A percentile compares a stretch with the other conserved stretches of the same genome.
Evolutionary conservation across 768 basidiomycete genomes (phyloP).

Genomic region (Boletus reticuloceps): DNA sequence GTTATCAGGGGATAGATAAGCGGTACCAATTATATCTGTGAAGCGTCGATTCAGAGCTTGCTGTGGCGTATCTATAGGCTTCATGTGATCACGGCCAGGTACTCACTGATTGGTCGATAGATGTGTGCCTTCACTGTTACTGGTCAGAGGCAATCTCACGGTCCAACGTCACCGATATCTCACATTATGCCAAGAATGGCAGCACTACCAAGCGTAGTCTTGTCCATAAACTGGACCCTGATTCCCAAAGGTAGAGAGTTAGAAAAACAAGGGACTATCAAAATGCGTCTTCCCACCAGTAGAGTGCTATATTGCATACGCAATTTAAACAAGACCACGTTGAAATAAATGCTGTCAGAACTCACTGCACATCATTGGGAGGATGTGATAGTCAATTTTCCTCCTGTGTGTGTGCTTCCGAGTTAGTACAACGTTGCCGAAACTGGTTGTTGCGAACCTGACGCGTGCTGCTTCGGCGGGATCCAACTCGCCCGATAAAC

Average conservation of each 20-base stretch:
- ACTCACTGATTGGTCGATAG: conserved; percentile 63
- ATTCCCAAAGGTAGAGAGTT: not conserved
- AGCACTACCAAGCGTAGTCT: conserved; percentile 64
- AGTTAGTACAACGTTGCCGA: not conserved
- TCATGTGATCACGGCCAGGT: not conserved
- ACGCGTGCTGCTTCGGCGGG: conserved; percentile 51
- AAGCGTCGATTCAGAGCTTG: not conserved
- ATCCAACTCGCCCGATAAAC: conserved; percentile 43
- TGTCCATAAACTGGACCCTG: conserved; percentile 81
- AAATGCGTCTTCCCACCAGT: conserved; percentile 38
- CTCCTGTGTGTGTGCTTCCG: conserved; percentile 27
- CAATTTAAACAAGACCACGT: not conserved
- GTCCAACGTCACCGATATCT: conserved; percentile 10
- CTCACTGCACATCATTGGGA: conserved; percentile 73
- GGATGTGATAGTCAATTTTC: conserved; percentile 66
- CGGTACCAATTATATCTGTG: conserved; percentile 63
- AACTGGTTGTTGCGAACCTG: conserved; percentile 34
- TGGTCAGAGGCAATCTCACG: not conserved
- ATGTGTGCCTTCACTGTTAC: conserved; percentile 52
- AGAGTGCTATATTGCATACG: conserved; percentile 41
- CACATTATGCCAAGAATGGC: conserved; percentile 72
- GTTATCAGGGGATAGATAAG: not conserved
- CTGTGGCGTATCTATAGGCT: not conserved
- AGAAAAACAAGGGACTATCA: not conserved
- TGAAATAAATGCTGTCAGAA: conserved; percentile 8